phyloP scores from a whole-genome alignment of 106 monocot species.

The Dioscorea zingiberensis region DNA sequence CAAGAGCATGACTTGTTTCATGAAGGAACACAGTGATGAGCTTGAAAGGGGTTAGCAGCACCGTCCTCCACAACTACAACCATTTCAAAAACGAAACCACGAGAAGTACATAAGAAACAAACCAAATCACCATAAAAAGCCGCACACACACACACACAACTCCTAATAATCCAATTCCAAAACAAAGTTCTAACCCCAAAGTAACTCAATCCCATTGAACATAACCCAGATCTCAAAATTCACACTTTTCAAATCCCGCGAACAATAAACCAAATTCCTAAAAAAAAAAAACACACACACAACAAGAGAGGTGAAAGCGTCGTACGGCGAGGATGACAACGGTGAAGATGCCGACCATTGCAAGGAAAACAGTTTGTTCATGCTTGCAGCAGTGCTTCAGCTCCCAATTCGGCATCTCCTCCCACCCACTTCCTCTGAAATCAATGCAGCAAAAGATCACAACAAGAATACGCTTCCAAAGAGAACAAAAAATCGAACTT shows the following conservation, averaged over 20 bases:
- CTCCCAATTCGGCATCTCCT: constrained; percentile 79
- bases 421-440: constrained; percentile 3
- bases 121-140: neutral
- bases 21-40: constrained; percentile 96
- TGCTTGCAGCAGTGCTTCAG: constrained; percentile 78
- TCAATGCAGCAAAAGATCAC: too few species aligned
- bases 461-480: too few species aligned
- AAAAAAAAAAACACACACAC: too few species aligned
- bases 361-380: constrained; percentile 63
- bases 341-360: constrained; percentile 61
- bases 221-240: too few species aligned
- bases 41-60: constrained; percentile 83
- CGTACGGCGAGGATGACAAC: constrained; percentile 79
- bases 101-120: neutral
- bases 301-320: neutral
- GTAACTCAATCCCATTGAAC: too few species aligned
- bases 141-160: too few species aligned
- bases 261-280: too few species aligned
- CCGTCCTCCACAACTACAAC: constrained; percentile 84
- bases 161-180: neutral
- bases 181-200: neutral
- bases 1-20: constrained; percentile 88
- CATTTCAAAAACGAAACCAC: neutral
- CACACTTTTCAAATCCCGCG: too few species aligned
- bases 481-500: too few species aligned